phyloP scores from a whole-genome alignment of 805 yeast species.

The Sugiyamaella americana region DNA sequence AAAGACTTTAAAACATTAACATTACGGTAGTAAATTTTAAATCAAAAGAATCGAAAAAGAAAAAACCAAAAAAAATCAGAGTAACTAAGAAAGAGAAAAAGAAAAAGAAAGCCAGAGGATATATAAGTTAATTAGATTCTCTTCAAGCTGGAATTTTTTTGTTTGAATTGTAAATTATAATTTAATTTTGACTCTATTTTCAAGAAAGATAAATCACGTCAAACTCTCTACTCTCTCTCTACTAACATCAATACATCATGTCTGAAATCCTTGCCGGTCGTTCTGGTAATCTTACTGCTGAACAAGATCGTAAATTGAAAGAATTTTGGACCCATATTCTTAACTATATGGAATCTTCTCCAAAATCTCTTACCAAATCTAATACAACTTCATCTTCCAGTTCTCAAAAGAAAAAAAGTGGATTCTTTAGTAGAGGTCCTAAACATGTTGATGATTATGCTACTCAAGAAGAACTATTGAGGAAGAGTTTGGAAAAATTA shows the following conservation, averaged over 20 bases:
- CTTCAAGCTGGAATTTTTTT: too few relatives aligned
- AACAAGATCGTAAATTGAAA: conserved; percentile 35
- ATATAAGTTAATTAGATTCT: too few relatives aligned
- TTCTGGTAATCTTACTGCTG: conserved; percentile 32
- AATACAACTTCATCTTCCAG: conserved; percentile 14
- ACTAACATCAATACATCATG: too few relatives aligned
- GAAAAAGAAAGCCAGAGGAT: too few relatives aligned
- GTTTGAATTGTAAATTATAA: too few relatives aligned
- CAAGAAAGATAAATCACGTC: background rate
- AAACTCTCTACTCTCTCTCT: too few relatives aligned
- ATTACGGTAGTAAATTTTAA: too few relatives aligned
- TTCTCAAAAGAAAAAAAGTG: conserved; percentile 27
- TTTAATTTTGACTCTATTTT: too few relatives aligned
- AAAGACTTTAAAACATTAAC: too few relatives aligned
- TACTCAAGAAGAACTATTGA: conserved; percentile 29
- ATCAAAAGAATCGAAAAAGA: too few relatives aligned
- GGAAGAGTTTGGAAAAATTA: conserved; percentile 45
- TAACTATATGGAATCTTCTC: conserved; percentile 24
- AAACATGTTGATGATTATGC: conserved; percentile 15
- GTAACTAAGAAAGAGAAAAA: too few relatives aligned
- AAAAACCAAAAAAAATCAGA: too few relatives aligned
- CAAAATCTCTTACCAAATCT: conserved; percentile 20
- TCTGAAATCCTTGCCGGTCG: conserved; percentile 29
- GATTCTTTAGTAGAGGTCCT: conserved; percentile 17
- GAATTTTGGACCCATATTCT: conserved; percentile 34